phyloP scores from a whole-genome alignment of 495 filamentous ascomycete species.

The Aspergillus leporis region DNA sequence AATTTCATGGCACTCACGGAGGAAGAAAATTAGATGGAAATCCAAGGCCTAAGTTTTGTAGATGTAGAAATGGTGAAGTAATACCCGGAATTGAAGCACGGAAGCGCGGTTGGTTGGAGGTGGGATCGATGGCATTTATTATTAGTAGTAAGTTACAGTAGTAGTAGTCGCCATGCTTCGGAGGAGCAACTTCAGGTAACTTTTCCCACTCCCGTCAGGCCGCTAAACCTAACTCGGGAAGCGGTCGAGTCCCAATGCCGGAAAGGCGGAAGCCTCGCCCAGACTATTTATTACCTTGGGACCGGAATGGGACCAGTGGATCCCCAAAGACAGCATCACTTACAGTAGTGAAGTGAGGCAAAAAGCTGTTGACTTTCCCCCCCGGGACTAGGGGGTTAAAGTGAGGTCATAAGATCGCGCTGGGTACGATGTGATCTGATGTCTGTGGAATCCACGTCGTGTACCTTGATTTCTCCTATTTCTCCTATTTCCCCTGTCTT shows the following conservation, averaged over 20 bases:
- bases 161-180: conserved; percentile 3
- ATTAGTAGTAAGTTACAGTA: conserved; percentile 14
- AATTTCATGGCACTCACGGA: conserved; percentile 15
- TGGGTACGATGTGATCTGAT: neutral
- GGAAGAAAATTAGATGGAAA: conserved; percentile 2
- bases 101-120: conserved; percentile 3
- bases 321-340: neutral
- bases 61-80: conserved; percentile 7
- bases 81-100: conserved; percentile 10
- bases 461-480: neutral
- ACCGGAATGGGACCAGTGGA: neutral
- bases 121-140: conserved; percentile 17
- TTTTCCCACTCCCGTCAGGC: neutral
- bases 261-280: conserved; percentile 5
- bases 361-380: neutral
- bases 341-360: conserved; percentile 2
- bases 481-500: neutral
- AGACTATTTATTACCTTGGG: neutral
- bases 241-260: conserved; percentile 8
- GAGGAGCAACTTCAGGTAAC: conserved; percentile 2
- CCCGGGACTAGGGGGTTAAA: neutral
- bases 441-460: neutral
- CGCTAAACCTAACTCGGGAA: conserved; percentile 1
- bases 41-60: neutral
- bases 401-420: neutral